Evolutionary conservation across 164 flowering plant genomes (phyloP), one percentile per base, ranked within the genome.

Genomic region (Sedum album): DNA sequence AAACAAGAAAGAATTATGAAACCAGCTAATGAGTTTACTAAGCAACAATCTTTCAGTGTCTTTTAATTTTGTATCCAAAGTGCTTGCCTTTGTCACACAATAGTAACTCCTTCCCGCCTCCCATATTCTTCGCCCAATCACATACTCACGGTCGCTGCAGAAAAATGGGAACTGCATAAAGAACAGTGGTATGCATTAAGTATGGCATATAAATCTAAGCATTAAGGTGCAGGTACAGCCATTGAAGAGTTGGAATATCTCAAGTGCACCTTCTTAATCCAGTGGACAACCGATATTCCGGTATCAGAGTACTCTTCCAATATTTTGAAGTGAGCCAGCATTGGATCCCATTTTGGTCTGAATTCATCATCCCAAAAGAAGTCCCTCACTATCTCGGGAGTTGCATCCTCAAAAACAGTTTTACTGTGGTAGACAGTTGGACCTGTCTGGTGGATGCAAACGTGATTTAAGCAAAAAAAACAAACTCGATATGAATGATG

Each of bases 91-190:
- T 71, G 98, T 93, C 49, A 89, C 85, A 72, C 97, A 89, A 69
- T 85, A 91, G 74, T 83, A 91, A 5, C 80, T 78, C 70, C 72
- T 89, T 55, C 84, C 90, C 73, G 88, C 82, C 74, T 93, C 97
- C 98, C 98, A 93, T 70, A 93, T 89, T 70, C 91, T 82, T 70
- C 96, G 80, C 53, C 95, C 97, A 77, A 91, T 85, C 55, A 91
- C 83, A 71, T 94, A 94, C 73, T 90, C 99, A 69, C 99, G 81
- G 75, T 94, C 96, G 73, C 97, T 89, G 77, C 97, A 94, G 90
- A 94, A 94, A 71, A 94, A 94, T 26, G 97, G 98, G 75, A 94
- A 94, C 97, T 91, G 91, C 80, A 79, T 67, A 79, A 26, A 65
- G 60, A 41, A 66, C 2, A 55, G 60, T 25, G 60, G 25, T 66